Percentiles rank a stretch among this genome's conserved stretches.
Evolutionary conservation across 768 basidiomycete species (phyloP).

Genomic region (Daedaleopsis sinensis): DNA sequence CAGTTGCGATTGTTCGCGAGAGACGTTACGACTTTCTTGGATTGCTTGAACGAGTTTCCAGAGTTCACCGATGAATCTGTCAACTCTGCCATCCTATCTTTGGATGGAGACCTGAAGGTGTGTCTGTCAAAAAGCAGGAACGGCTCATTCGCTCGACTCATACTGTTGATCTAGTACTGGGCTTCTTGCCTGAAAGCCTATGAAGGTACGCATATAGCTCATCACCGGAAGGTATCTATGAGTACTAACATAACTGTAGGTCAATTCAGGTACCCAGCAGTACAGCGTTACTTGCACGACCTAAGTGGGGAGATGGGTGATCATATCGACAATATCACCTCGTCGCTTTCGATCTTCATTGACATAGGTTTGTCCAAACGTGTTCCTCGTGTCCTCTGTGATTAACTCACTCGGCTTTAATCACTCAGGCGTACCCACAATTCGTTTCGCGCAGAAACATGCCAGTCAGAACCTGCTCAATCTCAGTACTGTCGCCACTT

Average conservation of each 20-base stretch:
- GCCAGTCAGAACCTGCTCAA: constrained; percentile 64
- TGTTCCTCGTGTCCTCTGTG: no score
- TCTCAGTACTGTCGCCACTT: constrained; percentile 76
- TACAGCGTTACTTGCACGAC: constrained; percentile 76
- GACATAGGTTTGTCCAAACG: constrained; percentile 58
- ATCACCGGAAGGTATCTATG: not conserved
- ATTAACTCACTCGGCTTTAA: not conserved
- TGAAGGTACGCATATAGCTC: constrained; percentile 41
- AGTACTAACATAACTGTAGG: constrained; percentile 39
- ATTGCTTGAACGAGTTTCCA: constrained; percentile 77
- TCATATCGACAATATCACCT: constrained; percentile 69
- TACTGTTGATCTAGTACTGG: constrained; percentile 59
- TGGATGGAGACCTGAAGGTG: constrained; percentile 73
- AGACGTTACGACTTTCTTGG: constrained; percentile 69
- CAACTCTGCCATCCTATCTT: constrained; percentile 65
- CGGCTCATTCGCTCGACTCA: not conserved
- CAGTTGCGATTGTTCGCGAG: constrained; percentile 63
- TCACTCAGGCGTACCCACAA: constrained; percentile 68
- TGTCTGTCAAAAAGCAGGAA: constrained; percentile 10
- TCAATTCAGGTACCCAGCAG: constrained; percentile 72
- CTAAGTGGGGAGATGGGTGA: constrained; percentile 75
- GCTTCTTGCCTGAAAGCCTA: constrained; percentile 71
- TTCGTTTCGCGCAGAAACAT: constrained; percentile 76
- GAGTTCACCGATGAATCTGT: constrained; percentile 76
- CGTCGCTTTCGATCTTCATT: constrained; percentile 72